Base-by-base conservation (phyloP, 2,329 filamentous ascomycete genomes). In the Phialophora expanda region DNA sequence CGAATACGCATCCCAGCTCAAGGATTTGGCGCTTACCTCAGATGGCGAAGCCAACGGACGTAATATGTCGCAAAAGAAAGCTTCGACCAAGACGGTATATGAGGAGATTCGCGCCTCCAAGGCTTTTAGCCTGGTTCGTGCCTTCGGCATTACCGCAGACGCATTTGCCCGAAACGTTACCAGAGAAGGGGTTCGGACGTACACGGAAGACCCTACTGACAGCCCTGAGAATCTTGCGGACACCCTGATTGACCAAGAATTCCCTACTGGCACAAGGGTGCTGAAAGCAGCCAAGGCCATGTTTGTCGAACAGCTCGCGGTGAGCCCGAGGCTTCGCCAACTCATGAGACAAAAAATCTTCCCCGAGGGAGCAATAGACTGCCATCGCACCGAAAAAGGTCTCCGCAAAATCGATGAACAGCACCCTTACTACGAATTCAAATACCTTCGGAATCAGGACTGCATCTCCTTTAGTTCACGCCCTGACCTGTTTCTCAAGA, bases 381-480 rank as follows among this genome's bases (percentile, higher is more conserved):
- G 93, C 76, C 87, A 87, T 68, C 89, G 95, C 62, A 99, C 95
- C 0, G 93, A 98, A 66, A 99, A 98, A 79, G 95, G 95, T 30
- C 82, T 97, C 61, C 90, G 91, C 64, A 91, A 92, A 74, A 98
- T 99, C 72, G 93, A 97, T 73, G 94, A 98, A 68, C 89, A 95
- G 26, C 93, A 98, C 74, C 92, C 93, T 0, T 98, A 96, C 78
- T 98, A 98, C 76, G 95, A 98, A 78, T 92, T 99, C 82, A 97
- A 99, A 78, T 99, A 99, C 73, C 84, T 99, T 22, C 88, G 92
- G 70, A 93, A 95, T 73, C 93, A 97, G 78, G 91, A 91, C 7
- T 90, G 97, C 67, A 82, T 83, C 50, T 90, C 95, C 71, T 86
- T 98, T 66, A 90, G 92, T 2, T 87, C 88, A 60, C 89, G 91